A percentile compares a stretch with the other conserved stretches of the same genome.
Conservation (phyloP, 2,329 filamentous ascomycete species). For the Fusarium globosum region DNA sequence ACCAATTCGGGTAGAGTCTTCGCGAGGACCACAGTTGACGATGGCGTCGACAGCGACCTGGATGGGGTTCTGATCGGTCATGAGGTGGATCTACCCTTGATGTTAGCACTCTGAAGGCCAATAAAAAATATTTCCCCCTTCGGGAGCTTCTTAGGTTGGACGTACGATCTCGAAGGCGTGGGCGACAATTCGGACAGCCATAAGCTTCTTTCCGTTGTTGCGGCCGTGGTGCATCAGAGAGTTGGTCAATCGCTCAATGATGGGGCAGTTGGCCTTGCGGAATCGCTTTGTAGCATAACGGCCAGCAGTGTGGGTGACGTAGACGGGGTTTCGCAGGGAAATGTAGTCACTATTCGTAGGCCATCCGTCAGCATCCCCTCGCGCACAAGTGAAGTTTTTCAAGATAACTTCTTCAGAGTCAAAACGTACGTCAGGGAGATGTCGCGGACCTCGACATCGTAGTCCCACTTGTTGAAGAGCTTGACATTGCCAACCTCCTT, state of each 20-base stretch:
- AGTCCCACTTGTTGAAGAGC: constrained; percentile 98
- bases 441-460: constrained; percentile 99
- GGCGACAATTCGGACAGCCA: constrained; percentile 99
- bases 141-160: constrained; percentile 47
- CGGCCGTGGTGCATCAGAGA: constrained; percentile 99
- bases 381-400: constrained; percentile 23
- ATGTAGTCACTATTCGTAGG: constrained; percentile 87
- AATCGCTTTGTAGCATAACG: constrained; percentile 99
- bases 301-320: constrained; percentile 98
- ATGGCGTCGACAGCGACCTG: constrained; percentile 99
- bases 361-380: constrained; percentile 49
- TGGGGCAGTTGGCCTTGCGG: constrained; percentile 99
- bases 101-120: constrained; percentile 45
- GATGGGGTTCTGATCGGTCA: constrained; percentile 99
- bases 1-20: constrained; percentile 99
- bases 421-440: constrained; percentile 94
- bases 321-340: constrained; percentile 98
- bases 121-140: background rate
- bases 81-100: constrained; percentile 89
- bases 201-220: constrained; percentile 99
- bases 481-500: constrained; percentile 92
- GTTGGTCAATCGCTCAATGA: constrained; percentile 99
- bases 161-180: constrained; percentile 99
- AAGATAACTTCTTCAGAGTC: constrained; percentile 17
- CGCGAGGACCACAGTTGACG: constrained; percentile 99